phyloP scores from a whole-genome alignment of 2,329 filamentous ascomycete species.

The Pseudogymnoascus sp. region DNA sequence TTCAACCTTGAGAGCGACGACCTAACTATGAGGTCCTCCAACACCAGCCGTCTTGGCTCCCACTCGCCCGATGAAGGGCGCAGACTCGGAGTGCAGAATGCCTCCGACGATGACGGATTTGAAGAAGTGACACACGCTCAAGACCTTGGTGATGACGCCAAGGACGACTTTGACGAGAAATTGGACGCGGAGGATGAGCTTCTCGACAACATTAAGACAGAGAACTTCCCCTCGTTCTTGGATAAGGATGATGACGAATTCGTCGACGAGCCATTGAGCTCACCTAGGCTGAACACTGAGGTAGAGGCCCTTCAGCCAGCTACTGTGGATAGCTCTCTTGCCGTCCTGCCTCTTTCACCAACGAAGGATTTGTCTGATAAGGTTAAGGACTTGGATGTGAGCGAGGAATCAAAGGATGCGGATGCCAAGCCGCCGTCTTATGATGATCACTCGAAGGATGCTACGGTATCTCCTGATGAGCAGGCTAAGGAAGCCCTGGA shows the following conservation, averaged over 20 bases:
- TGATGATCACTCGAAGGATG: constrained; percentile 12
- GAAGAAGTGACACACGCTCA: constrained; percentile 72
- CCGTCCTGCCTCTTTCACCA: constrained; percentile 51
- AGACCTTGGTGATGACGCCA: constrained; percentile 65
- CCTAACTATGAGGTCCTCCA: constrained; percentile 49
- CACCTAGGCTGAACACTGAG: constrained; percentile 54
- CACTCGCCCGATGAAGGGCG: constrained; percentile 58
- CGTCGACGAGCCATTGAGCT: constrained; percentile 69
- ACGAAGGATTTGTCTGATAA: constrained; percentile 32
- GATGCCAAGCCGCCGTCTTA: constrained; percentile 18
- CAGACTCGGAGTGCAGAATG: constrained; percentile 68
- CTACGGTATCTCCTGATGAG: constrained; percentile 12
- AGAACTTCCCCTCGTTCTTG: constrained; percentile 34
- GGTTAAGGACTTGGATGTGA: constrained; percentile 21
- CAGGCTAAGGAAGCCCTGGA: constrained; percentile 18
- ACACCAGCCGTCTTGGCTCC: constrained; percentile 34
- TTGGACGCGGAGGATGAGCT: constrained; percentile 45
- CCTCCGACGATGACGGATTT: constrained; percentile 81
- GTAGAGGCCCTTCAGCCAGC: constrained; percentile 46
- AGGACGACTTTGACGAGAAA: constrained; percentile 58
- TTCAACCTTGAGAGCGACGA: constrained; percentile 46
- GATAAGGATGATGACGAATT: constrained; percentile 65
- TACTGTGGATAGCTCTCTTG: constrained; percentile 48
- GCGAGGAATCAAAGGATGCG: constrained; percentile 23
- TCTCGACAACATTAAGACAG: constrained; percentile 26